phyloP scores from a whole-genome alignment of 2,329 filamentous ascomycete species.

The Penicillium paneum region DNA sequence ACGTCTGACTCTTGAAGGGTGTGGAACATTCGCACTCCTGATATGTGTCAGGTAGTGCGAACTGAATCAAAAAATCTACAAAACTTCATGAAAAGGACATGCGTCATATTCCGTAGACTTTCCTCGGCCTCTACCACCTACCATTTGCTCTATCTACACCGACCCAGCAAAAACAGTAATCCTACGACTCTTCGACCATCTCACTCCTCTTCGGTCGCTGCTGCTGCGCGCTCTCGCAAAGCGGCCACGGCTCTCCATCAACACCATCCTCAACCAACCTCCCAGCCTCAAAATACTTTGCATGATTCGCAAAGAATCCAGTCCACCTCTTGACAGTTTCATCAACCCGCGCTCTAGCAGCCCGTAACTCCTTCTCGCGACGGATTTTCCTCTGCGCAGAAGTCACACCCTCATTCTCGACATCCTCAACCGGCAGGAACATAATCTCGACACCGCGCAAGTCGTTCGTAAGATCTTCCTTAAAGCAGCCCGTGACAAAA shows the following conservation, averaged over 20 bases:
- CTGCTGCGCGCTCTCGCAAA: conserved; percentile 71
- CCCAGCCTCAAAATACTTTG: conserved; percentile 80
- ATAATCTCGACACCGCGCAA: conserved; percentile 83
- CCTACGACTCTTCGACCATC: conserved; percentile 20
- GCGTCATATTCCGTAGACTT: conserved; percentile 8
- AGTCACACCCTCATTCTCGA: conserved; percentile 36
- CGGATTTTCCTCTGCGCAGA: conserved; percentile 48
- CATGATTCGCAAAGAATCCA: conserved; percentile 72
- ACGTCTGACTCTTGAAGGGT: conserved; percentile 31
- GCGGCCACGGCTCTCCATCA: conserved; percentile 49
- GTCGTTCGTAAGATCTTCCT: conserved; percentile 78
- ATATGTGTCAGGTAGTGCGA: conserved; percentile 33
- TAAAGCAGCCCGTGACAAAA: conserved; percentile 91
- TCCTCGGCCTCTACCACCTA: not conserved
- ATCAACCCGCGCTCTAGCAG: conserved; percentile 63
- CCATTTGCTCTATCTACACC: not conserved
- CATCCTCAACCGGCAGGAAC: conserved; percentile 68
- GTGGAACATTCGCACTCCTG: conserved; percentile 31
- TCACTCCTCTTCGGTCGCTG: conserved; percentile 55
- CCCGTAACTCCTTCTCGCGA: conserved; percentile 61
- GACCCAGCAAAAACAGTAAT: not conserved
- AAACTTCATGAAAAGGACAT: conserved; percentile 18
- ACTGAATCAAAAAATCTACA: conserved; percentile 34
- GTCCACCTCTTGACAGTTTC: conserved; percentile 76
- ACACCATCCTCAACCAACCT: conserved; percentile 57